Conservation (phyloP, 345 rosid species). For the Gossypium ekmanianum region DNA sequence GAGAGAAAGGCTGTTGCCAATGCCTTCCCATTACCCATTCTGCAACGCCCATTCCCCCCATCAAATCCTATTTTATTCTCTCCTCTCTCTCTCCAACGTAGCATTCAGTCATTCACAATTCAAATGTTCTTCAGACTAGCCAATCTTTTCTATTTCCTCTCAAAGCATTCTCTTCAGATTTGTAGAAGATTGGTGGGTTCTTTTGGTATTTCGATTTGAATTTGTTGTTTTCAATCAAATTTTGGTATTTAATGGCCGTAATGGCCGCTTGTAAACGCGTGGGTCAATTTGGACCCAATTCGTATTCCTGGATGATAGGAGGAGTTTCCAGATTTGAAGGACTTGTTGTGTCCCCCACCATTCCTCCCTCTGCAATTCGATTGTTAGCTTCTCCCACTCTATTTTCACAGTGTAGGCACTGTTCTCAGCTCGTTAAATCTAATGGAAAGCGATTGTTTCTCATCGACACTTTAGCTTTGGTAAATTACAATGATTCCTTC, state of each 20-base stretch:
- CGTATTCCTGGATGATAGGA: constrained; percentile 18
- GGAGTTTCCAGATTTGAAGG: constrained; percentile 30
- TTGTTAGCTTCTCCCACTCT: constrained; percentile 23
- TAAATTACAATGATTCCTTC: constrained; percentile 21
- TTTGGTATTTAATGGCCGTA: constrained; percentile 34
- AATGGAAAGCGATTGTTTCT: constrained; percentile 68
- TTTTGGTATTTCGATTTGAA: neutral
- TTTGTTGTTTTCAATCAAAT: neutral
- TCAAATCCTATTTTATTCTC: neutral
- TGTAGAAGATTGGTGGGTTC: constrained; percentile 10
- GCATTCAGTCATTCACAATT: neutral
- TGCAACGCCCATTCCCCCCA: neutral
- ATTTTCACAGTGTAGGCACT: constrained; percentile 27
- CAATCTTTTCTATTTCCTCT: neutral
- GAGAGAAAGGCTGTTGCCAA: neutral
- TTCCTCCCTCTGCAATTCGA: constrained; percentile 18
- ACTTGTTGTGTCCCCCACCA: constrained; percentile 19
- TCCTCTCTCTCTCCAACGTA: too few species aligned
- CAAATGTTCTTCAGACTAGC: neutral
- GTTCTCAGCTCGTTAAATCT: constrained; percentile 59
- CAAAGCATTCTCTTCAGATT: neutral
- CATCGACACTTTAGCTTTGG: constrained; percentile 83
- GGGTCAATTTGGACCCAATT: constrained; percentile 31
- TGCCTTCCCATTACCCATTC: neutral
- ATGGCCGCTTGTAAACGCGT: constrained; percentile 40